A percentile compares a stretch with the other conserved stretches of the same genome.
phyloP scores from a whole-genome alignment of 345 rosid genomes.

The Salix udensis region DNA sequence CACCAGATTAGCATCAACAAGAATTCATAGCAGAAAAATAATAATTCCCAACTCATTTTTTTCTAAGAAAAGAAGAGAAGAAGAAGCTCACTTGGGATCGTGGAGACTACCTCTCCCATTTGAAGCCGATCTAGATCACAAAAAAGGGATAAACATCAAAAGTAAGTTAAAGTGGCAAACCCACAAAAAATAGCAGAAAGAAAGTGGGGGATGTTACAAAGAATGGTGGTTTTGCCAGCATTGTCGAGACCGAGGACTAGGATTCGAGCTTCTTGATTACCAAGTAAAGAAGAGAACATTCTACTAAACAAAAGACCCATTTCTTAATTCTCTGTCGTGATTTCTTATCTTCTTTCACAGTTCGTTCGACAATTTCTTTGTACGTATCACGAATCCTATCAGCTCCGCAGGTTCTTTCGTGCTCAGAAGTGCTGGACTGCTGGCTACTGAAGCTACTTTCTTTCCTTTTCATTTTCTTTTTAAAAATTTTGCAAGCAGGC shows the following conservation, averaged over 20 bases:
- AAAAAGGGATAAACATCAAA: conserved; percentile 8
- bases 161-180: conserved; percentile 9
- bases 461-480: not conserved
- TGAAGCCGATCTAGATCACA: conserved; percentile 77
- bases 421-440: not conserved
- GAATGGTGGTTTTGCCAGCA: conserved; percentile 89
- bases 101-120: conserved; percentile 98
- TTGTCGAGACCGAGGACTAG: conserved; percentile 90
- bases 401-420: not conserved
- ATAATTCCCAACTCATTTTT: not conserved
- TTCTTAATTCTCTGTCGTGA: not conserved
- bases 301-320: conserved; percentile 78
- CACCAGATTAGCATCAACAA: not conserved
- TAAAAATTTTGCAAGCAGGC: not conserved
- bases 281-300: conserved; percentile 72
- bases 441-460: not conserved
- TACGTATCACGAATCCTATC: not conserved
- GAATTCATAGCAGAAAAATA: not conserved
- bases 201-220: conserved; percentile 37
- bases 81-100: conserved; percentile 76
- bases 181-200: conserved; percentile 3
- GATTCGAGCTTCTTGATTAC: conserved; percentile 79
- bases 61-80: too few species aligned
- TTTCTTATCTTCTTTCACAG: not conserved
- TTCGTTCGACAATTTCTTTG: not conserved